Base-by-base conservation (phyloP, 306 rosid genomes). In the Vachellia collinsii region DNA sequence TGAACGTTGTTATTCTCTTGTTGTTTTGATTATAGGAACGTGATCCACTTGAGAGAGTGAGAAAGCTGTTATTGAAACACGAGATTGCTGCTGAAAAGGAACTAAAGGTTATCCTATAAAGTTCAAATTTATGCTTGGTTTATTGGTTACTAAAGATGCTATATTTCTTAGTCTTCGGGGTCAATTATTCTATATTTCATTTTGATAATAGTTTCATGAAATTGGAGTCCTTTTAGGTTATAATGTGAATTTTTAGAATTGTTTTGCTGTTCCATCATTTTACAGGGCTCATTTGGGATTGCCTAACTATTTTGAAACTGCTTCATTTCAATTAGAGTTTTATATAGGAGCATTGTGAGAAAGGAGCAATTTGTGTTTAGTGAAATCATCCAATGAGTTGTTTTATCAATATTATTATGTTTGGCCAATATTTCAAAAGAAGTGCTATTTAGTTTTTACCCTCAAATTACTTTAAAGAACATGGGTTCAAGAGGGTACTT, bases 11-110 rank as follows among this genome's bases (percentile, higher is more conserved):
- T 72, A 23, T 77, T n/a, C 38, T 61, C 25, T 81, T 75, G 82
- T 25, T 75, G 70, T 65, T 80, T 11, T 72, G 71, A 82, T 85
- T 80, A 47, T 81, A 96, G 99, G 99, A 96, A 87, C 98, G 98
- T 74, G 99, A 96, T 85, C 97, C 98, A 43, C 34, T 96, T 86
- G 99, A 96, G 88, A 93, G 98, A 85, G 83, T 96, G 42, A 88
- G 93, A 76, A 96, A 92, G 91, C 90, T 96, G 84, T 46, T 96
- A 39, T 67, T 92, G 72, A 74, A 93, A 46, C 94, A 94, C 42
- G 94, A 89, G 11, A 75, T 94, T 84, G 92, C 97, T 77, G 79
- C 92, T 23, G 97, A 94, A 75, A 94, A 93, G 87, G 97, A 94
- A 82, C 90, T 94, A 44, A 94, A 94, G 97, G 99, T 94, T 83